Percentiles rank a stretch among this genome's conserved stretches.
Conservation (phyloP, 805 yeast species). For the Metschnikowia lunata region DNA sequence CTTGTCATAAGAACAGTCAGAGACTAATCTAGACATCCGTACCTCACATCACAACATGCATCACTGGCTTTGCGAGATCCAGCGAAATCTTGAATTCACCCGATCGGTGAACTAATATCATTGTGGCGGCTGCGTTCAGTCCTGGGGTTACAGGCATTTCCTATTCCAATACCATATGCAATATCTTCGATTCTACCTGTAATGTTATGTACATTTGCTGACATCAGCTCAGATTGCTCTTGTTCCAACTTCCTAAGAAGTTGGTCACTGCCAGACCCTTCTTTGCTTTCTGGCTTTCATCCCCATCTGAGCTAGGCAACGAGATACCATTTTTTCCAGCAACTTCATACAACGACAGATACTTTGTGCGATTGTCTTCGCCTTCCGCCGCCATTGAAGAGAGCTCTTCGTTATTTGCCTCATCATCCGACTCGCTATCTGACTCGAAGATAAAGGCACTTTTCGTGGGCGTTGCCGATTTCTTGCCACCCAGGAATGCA, state of each 20-base stretch:
- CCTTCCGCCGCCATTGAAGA: constrained; percentile 3
- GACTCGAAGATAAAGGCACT: constrained; percentile 35
- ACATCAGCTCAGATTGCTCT: constrained; percentile 8
- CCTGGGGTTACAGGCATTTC: too few species aligned
- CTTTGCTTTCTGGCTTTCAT: constrained; percentile 12
- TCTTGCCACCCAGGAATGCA: constrained; percentile 32
- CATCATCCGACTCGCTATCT: constrained; percentile 35
- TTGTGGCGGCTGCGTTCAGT: too few species aligned
- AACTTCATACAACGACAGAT: constrained; percentile 46
- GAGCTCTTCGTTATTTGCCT: constrained; percentile 19
- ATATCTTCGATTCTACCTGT: background rate
- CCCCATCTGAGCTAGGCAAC: constrained; percentile 25
- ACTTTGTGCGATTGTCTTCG: constrained; percentile 27
- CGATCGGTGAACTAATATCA: too few species aligned
- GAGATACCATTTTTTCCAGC: constrained; percentile 43
- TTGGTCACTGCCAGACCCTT: constrained; percentile 32
- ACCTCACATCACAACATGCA: too few species aligned
- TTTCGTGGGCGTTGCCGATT: constrained; percentile 12
- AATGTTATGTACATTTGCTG: background rate
- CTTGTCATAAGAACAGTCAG: too few species aligned
- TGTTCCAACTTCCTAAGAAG: constrained; percentile 19
- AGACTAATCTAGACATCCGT: too few species aligned
- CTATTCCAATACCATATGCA: background rate
- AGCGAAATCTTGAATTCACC: too few species aligned
- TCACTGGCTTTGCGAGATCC: too few species aligned